A percentile compares a stretch with the other conserved stretches of the same genome.
These are phyloP conservation scores for Rhynchospora breviuscula DNA, from an alignment of 176 grass and related monocot species.

Conservation along the genomic window DNA sequence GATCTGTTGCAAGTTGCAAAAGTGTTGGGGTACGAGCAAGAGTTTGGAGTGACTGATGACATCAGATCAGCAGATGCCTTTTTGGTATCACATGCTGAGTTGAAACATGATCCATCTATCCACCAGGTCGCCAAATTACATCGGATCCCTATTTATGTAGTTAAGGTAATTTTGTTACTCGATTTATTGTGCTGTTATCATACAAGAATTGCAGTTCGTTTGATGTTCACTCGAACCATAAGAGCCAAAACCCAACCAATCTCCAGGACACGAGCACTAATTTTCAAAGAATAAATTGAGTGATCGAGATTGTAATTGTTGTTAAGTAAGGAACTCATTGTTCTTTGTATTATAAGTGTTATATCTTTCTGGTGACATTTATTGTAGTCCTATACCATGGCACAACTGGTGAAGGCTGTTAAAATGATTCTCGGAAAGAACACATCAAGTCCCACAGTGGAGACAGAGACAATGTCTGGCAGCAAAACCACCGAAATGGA, in stretches of 20 bases:
- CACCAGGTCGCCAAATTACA: constrained; percentile 71
- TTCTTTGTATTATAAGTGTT: background rate
- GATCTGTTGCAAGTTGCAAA: constrained; percentile 88
- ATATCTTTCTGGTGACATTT: background rate
- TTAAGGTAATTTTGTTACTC: constrained; percentile 57
- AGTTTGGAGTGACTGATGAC: constrained; percentile 82
- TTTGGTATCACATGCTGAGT: constrained; percentile 80
- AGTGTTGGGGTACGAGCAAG: constrained; percentile 81
- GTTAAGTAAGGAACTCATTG: background rate
- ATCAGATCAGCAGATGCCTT: constrained; percentile 72
- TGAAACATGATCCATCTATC: constrained; percentile 89
- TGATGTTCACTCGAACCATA: background rate
- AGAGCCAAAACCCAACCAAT: background rate
- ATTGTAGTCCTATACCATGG: constrained; percentile 74
- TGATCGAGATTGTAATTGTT: background rate
- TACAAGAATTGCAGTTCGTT: background rate
- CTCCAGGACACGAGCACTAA: background rate
- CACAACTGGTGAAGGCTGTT: constrained; percentile 91
- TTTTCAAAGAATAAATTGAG: background rate
- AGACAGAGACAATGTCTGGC: background rate
- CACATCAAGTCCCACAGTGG: constrained; percentile 20
- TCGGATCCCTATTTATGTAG: constrained; percentile 75
- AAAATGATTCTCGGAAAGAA: constrained; percentile 89
- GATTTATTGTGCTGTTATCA: constrained; percentile 16
- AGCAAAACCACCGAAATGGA: constrained; percentile 41